These are phyloP conservation scores for Venturia effusa DNA, from an alignment of 2,329 filamentous ascomycete genomes.

Conservation along the genomic window DNA sequence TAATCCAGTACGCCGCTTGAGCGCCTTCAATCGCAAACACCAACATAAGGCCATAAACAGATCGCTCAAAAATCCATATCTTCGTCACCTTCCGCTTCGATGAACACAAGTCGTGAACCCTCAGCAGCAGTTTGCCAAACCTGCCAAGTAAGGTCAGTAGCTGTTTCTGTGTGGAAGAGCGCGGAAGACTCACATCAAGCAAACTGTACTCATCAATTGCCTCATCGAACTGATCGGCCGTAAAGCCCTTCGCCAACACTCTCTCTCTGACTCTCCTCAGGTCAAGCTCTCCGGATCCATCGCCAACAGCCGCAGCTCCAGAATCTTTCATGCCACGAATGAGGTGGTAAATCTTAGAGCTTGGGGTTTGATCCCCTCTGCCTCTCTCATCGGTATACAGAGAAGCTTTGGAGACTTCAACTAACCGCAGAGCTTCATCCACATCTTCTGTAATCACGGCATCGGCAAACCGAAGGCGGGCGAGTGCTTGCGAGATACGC, in stretches of 20 bases:
- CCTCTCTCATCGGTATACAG: conserved; percentile 59
- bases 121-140: conserved; percentile 46
- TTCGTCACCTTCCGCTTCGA: conserved; percentile 37
- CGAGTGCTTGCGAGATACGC: conserved; percentile 86
- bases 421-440: conserved; percentile 81
- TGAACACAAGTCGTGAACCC: conserved; percentile 43
- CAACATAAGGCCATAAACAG: neutral
- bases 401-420: conserved; percentile 89
- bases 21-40: neutral
- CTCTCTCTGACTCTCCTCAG: conserved; percentile 82
- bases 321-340: conserved; percentile 80
- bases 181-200: conserved; percentile 63
- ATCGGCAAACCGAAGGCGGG: conserved; percentile 78
- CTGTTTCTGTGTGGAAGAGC: neutral
- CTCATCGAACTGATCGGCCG: conserved; percentile 78
- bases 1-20: neutral
- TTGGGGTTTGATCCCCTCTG: conserved; percentile 58
- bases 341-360: conserved; percentile 87
- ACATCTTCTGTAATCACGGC: conserved; percentile 85
- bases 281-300: conserved; percentile 68
- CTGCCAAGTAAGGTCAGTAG: conserved; percentile 27
- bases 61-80: conserved; percentile 1
- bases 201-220: conserved; percentile 82
- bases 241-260: conserved; percentile 93
- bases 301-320: conserved; percentile 68